Evolutionary conservation across 2,329 filamentous ascomycete species (phyloP).

Genomic region (Immersiporthe knoxdaviesiana): DNA sequence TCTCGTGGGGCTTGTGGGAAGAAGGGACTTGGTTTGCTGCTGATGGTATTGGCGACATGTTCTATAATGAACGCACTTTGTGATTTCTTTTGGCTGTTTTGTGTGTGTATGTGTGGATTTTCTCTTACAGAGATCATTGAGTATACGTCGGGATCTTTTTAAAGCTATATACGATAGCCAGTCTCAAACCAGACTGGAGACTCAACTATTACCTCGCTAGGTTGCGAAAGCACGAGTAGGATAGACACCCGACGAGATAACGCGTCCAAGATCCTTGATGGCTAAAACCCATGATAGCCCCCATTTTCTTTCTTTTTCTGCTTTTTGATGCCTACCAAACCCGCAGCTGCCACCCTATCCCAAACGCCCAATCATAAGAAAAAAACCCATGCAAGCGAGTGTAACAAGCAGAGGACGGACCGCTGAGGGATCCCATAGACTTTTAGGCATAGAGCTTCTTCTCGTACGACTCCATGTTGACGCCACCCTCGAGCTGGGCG

Average conservation of each 20-base stretch:
- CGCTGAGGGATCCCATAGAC: not conserved
- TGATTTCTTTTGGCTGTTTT: no score
- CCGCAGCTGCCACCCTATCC: constrained; percentile 20
- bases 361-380: constrained; percentile 25
- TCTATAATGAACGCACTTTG: no score
- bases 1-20: no score
- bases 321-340: constrained; percentile 16
- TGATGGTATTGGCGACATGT: no score
- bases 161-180: not conserved
- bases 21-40: no score
- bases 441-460: constrained; percentile 97
- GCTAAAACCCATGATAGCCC: constrained; percentile 20
- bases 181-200: not conserved
- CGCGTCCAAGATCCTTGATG: constrained; percentile 1
- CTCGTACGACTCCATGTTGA: constrained; percentile 98
- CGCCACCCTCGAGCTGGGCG: constrained; percentile 93
- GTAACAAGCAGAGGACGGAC: constrained; percentile 2
- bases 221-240: constrained; percentile 8
- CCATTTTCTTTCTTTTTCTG: not conserved
- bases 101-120: no score
- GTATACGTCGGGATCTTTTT: not conserved
- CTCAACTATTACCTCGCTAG: constrained; percentile 8
- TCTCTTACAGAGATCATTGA: not conserved
- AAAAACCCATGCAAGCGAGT: constrained; percentile 12
- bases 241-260: not conserved